Evolutionary conservation across 176 grass and related monocot species (phyloP).

Genomic region (Tillandsia fasciculata): DNA sequence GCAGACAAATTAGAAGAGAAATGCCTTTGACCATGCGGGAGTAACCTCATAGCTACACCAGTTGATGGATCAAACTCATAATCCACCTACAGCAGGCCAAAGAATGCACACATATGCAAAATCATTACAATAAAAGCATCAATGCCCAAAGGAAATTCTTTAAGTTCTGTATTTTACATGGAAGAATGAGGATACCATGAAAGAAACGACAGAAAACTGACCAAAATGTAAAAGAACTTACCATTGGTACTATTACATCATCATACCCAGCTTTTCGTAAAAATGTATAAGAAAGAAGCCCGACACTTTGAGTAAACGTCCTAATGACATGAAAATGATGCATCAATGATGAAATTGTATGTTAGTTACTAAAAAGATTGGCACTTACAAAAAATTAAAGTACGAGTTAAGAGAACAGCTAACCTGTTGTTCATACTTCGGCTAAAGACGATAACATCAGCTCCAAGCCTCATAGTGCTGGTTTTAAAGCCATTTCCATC

Average conservation of each 20-base stretch:
- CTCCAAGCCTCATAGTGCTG: constrained; percentile 78
- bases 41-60: constrained; percentile 28
- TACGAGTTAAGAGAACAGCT: constrained; percentile 7
- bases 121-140: neutral
- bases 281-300: constrained; percentile 79
- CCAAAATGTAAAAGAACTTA: constrained; percentile 17
- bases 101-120: neutral
- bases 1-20: constrained; percentile 61
- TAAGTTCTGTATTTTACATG: neutral
- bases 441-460: constrained; percentile 77
- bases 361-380: neutral
- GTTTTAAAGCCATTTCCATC: constrained; percentile 96
- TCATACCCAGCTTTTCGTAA: constrained; percentile 33
- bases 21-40: constrained; percentile 24
- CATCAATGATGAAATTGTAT: neutral
- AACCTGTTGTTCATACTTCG: constrained; percentile 45
- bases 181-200: neutral
- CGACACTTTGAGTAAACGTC: constrained; percentile 48
- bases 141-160: neutral
- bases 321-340: constrained; percentile 24
- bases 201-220: constrained; percentile 1
- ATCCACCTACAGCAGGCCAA: constrained; percentile 48
- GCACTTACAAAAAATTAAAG: constrained; percentile 11
- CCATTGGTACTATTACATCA: constrained; percentile 63
- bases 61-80: constrained; percentile 53